These are phyloP conservation scores for Chlorella sp. DNA, from an alignment of 139 green algal species.

Conservation along the genomic window DNA sequence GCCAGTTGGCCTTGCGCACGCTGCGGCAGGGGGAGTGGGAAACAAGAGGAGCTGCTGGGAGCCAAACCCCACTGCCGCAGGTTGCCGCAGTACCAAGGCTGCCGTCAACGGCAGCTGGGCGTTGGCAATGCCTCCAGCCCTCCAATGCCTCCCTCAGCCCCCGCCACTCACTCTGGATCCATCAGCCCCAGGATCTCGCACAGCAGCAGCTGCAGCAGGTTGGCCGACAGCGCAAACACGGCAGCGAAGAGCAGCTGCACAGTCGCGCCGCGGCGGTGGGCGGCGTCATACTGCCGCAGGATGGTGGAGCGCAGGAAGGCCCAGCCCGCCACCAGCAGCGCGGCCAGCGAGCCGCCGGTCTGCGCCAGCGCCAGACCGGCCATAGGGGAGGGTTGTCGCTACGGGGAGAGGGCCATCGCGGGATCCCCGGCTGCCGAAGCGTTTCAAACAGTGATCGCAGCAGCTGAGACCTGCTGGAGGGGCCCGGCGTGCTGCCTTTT, in stretches of 20 bases:
- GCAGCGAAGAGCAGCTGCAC: conserved; percentile 83
- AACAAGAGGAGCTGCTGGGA: no score
- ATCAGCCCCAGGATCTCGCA: conserved; percentile 90
- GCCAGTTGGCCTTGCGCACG: conserved; percentile 78
- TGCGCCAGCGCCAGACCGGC: conserved; percentile 30
- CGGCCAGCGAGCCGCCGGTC: conserved; percentile 43
- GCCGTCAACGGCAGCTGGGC: no score
- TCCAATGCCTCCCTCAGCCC: no score
- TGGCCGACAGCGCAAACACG: conserved; percentile 91
- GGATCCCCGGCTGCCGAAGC: no score
- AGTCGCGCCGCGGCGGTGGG: conserved; percentile 54
- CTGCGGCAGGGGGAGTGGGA: conserved; percentile 50
- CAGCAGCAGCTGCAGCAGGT: conserved; percentile 90
- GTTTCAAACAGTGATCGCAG: no score
- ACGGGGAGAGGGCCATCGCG: no score
- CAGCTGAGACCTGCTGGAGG: no score
- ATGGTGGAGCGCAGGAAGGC: conserved; percentile 67
- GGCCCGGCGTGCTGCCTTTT: no score
- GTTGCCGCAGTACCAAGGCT: neutral
- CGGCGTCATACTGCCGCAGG: conserved; percentile 51
- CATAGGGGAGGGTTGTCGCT: neutral
- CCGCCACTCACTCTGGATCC: conserved; percentile 40
- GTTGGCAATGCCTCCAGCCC: no score
- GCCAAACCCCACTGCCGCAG: neutral
- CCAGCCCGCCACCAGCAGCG: conserved; percentile 66